Base-by-base conservation (phyloP, 2,329 filamentous ascomycete genomes). In the Aspergillus aculeatinus region DNA sequence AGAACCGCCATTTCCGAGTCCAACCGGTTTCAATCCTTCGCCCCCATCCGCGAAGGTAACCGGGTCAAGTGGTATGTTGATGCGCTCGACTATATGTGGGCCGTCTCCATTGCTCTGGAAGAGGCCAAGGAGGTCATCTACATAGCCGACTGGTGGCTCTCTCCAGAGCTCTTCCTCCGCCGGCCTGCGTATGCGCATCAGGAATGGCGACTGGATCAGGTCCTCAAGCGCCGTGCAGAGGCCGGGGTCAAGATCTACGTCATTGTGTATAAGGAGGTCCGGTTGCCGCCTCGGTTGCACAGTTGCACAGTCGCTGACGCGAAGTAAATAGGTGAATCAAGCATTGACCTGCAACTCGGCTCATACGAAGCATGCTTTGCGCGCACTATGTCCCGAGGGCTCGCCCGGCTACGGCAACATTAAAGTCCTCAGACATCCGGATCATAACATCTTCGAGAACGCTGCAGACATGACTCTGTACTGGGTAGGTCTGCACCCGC, bases 1-100 rank as follows among this genome's bases (percentile, higher is more conserved):
- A 86, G 95, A 60, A 85, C 83, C 21, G 83, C 79, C 16, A 89
- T 95, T 53, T 83, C 84, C 65, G 85, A 94, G 60, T 83, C 85
- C 14, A 88, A 98, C 72, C 88, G 94, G 48, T 98, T 92, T 79
- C 75, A 89, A n/a, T 96, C 91, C 4, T 99, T 90, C 77, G 96
- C 96, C 42, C 94, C 94, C 0, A 89, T 94, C 73, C 87, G 89
- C 48, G 87, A 94, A 11, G 89, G 88, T 29, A 97, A 98, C 75
- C 82, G 90, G 60, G 83, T 95, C 73, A 98, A 98, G 80, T 99
- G 94, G 93, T 98, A 97, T 77, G 91, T 98, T 11, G 95, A 98
- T 73, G 95, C 92, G 3, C 84, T 92, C 62, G 90, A 98, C 77
- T 99, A 99, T 76, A 96, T 95, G 75, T 96, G 92, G 88, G 89